A percentile compares a stretch with the other conserved stretches of the same genome.
Evolutionary conservation across 2,329 filamentous ascomycete species (phyloP).

Genomic region (Simplicillium sp.): DNA sequence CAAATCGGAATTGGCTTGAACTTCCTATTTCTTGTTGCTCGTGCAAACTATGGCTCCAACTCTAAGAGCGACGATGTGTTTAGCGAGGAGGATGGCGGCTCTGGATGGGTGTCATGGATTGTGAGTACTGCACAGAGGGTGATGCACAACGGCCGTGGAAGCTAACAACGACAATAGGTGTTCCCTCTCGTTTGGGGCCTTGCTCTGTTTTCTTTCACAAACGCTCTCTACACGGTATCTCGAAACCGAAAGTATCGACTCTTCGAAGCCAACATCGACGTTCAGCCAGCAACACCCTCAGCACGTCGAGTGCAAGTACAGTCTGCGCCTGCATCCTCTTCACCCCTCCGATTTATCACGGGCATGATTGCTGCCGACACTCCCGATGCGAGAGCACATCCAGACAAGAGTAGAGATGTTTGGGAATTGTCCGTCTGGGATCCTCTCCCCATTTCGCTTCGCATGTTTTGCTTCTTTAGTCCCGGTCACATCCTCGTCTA

Average conservation of each 20-base stretch:
- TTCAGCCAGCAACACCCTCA: conserved; percentile 67
- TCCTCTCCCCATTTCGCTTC: conserved; percentile 72
- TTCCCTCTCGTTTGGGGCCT: conserved; percentile 64
- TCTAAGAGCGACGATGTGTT: conserved; percentile 72
- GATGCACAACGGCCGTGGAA: not conserved
- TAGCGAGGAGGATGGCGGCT: conserved; percentile 52
- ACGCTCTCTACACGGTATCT: conserved; percentile 73
- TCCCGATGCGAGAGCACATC: conserved; percentile 76
- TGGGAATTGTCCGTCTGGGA: conserved; percentile 96
- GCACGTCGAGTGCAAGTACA: conserved; percentile 83
- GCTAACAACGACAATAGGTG: conserved; percentile 35
- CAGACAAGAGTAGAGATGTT: conserved; percentile 73
- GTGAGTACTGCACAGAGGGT: conserved; percentile 26
- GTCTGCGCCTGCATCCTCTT: conserved; percentile 67
- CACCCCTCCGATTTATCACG: conserved; percentile 67
- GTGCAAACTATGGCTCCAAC: conserved; percentile 58
- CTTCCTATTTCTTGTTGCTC: conserved; percentile 68
- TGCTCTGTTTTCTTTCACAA: conserved; percentile 55
- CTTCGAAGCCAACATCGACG: conserved; percentile 79
- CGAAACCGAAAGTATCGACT: conserved; percentile 81
- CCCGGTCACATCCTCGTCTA: conserved; percentile 90
- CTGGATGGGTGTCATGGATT: conserved; percentile 52
- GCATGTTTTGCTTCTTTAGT: conserved; percentile 83
- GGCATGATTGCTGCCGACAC: conserved; percentile 57
- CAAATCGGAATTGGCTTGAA: conserved; percentile 71